Conservation (phyloP, 2,329 filamentous ascomycete species). For the Calonectria hawksworthii region DNA sequence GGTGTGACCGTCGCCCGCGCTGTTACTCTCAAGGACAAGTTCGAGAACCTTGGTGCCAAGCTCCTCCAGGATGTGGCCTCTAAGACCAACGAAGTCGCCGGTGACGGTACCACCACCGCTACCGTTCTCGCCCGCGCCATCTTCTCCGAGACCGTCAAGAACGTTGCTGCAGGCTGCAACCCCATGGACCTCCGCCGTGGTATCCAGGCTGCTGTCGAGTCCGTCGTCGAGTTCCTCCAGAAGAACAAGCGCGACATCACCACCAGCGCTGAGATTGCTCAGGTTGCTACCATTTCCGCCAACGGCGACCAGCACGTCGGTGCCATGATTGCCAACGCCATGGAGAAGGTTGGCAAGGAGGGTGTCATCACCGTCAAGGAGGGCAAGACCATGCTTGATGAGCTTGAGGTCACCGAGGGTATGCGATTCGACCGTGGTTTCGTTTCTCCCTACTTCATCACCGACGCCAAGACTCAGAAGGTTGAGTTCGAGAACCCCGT, state of each 20-base stretch:
- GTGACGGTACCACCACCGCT: conserved; percentile 98
- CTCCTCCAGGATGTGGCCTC: conserved; percentile 98
- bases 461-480: conserved; percentile 98
- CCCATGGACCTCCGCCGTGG: conserved; percentile 98
- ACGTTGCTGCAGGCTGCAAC: conserved; percentile 99
- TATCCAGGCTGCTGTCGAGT: conserved; percentile 95
- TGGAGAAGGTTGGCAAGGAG: conserved; percentile 99
- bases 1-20: conserved; percentile 92
- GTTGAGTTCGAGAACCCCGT: conserved; percentile 99
- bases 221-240: conserved; percentile 94
- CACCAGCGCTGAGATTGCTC: conserved; percentile 95
- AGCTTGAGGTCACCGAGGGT: conserved; percentile 98
- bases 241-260: conserved; percentile 98
- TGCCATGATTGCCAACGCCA: conserved; percentile 95
- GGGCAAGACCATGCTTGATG: conserved; percentile 97
- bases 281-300: conserved; percentile 98
- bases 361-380: conserved; percentile 99
- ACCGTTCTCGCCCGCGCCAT: conserved; percentile 97
- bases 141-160: conserved; percentile 99
- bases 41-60: conserved; percentile 98
- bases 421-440: conserved; percentile 99
- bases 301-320: conserved; percentile 98
- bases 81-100: conserved; percentile 99
- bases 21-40: conserved; percentile 96
- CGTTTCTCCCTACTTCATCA: conserved; percentile 99